A percentile compares a stretch with the other conserved stretches of the same genome.
Evolutionary conservation across 2,329 filamentous ascomycete genomes (phyloP).

Genomic region (Dactylellina parvicollis): DNA sequence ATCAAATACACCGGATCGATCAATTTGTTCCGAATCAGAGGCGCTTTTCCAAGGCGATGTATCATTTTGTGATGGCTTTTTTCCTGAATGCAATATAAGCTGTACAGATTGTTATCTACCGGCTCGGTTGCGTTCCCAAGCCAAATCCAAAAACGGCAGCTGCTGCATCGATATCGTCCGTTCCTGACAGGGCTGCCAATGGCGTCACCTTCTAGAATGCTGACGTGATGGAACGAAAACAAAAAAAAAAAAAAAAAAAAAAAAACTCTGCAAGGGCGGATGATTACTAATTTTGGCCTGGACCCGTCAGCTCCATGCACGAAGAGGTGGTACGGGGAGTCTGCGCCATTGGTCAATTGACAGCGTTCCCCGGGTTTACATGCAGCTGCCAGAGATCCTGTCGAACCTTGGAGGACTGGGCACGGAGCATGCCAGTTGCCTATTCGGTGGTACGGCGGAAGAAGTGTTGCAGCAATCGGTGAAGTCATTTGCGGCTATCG

Average conservation of each 20-base stretch:
- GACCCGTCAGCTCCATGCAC: neutral
- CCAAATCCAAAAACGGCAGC: constrained; percentile 29
- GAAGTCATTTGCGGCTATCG: no score
- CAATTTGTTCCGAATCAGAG: no score
- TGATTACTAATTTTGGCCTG: constrained; percentile 2
- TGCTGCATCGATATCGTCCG: neutral
- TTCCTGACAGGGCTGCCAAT: constrained; percentile 35
- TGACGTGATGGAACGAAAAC: constrained; percentile 19
- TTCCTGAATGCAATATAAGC: no score
- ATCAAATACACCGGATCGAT: no score
- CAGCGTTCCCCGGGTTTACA: no score
- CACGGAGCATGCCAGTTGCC: no score
- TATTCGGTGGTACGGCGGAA: no score
- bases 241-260: constrained; percentile 9
- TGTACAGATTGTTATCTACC: constrained; percentile 1
- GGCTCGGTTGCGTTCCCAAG: neutral
- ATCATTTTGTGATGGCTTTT: no score
- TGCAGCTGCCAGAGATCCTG: no score
- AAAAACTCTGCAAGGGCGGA: neutral
- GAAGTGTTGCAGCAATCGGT: no score
- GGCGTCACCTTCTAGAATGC: constrained; percentile 24
- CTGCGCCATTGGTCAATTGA: neutral
- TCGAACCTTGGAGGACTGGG: no score
- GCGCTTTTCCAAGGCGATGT: no score
- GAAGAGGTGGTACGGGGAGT: neutral